Conservation (phyloP, 805 yeast genomes). For the Cyberlindnera mississippiensis region DNA sequence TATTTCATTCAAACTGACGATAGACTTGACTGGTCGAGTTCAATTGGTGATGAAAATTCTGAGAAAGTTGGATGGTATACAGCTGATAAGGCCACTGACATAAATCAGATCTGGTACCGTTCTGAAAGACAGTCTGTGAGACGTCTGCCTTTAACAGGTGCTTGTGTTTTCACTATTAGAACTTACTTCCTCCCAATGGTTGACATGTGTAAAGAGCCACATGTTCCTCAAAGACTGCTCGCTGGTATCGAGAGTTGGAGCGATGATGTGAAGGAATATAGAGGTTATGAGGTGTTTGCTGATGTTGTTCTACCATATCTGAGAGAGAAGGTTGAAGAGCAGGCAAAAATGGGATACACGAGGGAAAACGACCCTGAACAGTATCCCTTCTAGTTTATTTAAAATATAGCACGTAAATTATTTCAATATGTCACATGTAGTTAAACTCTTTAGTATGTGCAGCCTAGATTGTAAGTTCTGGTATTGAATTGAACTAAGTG, state of each 20-base stretch:
- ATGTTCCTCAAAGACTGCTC: slow-evolving; percentile 54
- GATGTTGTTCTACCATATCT: slow-evolving; percentile 54
- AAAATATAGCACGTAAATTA: too few species aligned
- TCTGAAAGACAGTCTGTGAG: slow-evolving; percentile 64
- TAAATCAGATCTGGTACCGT: slow-evolving; percentile 49
- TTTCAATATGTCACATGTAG: too few species aligned
- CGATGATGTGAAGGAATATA: slow-evolving; percentile 54
- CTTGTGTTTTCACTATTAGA: slow-evolving; percentile 54
- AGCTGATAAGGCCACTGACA: slow-evolving; percentile 45
- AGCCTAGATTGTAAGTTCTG: too few species aligned
- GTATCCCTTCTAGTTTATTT: slow-evolving; percentile 10
- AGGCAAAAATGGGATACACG: slow-evolving; percentile 21
- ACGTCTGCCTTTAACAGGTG: slow-evolving; percentile 57
- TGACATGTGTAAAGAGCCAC: slow-evolving; percentile 55
- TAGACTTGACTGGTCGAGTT: slow-evolving; percentile 58
- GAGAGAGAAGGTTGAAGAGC: slow-evolving; percentile 39
- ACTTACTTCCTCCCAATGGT: slow-evolving; percentile 57
- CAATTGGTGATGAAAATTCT: slow-evolving; percentile 55
- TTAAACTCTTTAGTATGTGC: too few species aligned
- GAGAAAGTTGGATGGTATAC: slow-evolving; percentile 62
- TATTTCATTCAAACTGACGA: slow-evolving; percentile 64
- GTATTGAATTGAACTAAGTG: too few species aligned
- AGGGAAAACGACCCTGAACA: slow-evolving; percentile 18
- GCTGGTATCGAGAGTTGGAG: slow-evolving; percentile 60
- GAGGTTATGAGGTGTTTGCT: slow-evolving; percentile 52